These are phyloP conservation scores for Punica granatum DNA, from an alignment of 345 rosid genomes.

Conservation along the genomic window DNA sequence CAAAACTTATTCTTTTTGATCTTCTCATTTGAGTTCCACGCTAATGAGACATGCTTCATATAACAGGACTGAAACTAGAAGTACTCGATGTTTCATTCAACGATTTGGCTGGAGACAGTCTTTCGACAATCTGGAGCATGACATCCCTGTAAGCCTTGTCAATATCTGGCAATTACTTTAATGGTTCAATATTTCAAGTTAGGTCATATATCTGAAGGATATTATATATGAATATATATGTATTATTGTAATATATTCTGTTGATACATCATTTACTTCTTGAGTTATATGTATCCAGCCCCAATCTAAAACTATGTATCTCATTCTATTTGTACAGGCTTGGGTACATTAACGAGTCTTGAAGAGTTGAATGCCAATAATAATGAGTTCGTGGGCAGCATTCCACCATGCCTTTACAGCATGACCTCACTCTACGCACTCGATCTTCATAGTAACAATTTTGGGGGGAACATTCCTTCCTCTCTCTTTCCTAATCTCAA, in stretches of 20 bases:
- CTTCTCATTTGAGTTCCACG: background rate
- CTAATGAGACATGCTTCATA: background rate
- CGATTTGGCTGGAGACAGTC: background rate
- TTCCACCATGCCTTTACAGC: background rate
- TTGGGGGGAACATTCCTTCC: no score
- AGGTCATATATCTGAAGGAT: no score
- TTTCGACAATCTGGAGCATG: slow-evolving; percentile 1
- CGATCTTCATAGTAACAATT: no score
- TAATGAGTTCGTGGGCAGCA: no score
- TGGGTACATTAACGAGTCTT: slow-evolving; percentile 3
- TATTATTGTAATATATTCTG: no score
- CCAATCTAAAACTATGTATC: no score
- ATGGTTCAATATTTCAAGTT: background rate
- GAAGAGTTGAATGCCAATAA: background rate
- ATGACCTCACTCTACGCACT: background rate
- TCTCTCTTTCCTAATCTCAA: background rate
- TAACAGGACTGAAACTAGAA: background rate
- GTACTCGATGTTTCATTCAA: background rate
- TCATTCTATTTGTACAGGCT: no score
- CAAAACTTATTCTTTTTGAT: background rate
- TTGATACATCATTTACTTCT: no score
- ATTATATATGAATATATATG: no score
- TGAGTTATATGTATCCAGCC: no score
- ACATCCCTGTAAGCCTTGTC: slow-evolving; percentile 9
- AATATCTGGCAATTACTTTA: background rate